These are phyloP conservation scores for Cryptosporidium viatorum DNA, from an alignment of 169 alveolate genomes.

Conservation along the genomic window DNA sequence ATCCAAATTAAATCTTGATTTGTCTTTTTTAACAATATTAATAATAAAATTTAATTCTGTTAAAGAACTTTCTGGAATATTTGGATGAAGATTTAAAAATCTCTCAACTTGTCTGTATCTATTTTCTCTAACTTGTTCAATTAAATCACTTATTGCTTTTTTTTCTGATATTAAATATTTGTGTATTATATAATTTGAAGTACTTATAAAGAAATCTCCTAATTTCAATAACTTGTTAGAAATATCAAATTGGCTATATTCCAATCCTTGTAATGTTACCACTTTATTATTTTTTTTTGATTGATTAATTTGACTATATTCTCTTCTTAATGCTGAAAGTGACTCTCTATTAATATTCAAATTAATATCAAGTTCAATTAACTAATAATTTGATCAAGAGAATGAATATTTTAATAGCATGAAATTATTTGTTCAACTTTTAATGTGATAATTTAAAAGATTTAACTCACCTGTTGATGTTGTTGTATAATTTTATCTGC, in stretches of 20 bases:
- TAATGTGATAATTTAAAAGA: background rate
- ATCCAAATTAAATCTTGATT: background rate
- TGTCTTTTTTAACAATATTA: conserved; percentile 23
- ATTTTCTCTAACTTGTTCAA: conserved; percentile 13
- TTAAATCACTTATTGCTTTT: conserved; percentile 16
- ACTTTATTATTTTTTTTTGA: background rate
- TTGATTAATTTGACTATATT: background rate
- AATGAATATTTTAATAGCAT: background rate
- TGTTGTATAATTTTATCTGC: conserved; percentile 67
- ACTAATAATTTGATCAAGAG: background rate
- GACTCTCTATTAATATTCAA: conserved; percentile 59
- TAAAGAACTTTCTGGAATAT: conserved; percentile 30
- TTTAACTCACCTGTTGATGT: conserved; percentile 70
- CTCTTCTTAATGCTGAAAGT: conserved; percentile 68
- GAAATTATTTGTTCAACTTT: background rate
- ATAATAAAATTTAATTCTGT: conserved; percentile 29
- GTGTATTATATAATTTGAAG: conserved; percentile 39
- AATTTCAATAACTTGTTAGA: conserved; percentile 45
- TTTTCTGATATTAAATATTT: conserved; percentile 51
- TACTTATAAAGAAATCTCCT: conserved; percentile 52
- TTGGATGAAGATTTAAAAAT: conserved; percentile 31
- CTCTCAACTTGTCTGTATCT: conserved; percentile 12
- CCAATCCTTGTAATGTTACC: background rate
- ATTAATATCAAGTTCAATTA: conserved; percentile 38
- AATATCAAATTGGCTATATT: conserved; percentile 36